Percentiles rank a stretch among this genome's conserved stretches.
Evolutionary conservation across 2,329 filamentous ascomycete species (phyloP).

Genomic region (Aureobasidium uvarum): DNA sequence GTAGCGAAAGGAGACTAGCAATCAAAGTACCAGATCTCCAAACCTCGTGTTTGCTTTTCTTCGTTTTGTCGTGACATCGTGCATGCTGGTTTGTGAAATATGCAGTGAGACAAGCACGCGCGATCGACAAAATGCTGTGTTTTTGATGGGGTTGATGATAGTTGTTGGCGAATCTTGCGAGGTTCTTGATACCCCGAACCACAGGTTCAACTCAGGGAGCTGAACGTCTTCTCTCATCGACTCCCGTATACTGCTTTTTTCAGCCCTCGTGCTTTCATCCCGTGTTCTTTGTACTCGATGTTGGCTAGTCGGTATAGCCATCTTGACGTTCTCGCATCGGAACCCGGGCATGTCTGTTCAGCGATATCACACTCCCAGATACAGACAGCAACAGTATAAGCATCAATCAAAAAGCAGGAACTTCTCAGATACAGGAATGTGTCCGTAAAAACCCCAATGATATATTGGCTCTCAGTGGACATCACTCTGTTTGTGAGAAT

Average conservation of each 20-base stretch:
- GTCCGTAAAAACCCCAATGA: too few species aligned
- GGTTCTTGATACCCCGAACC: neutral
- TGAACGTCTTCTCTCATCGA: neutral
- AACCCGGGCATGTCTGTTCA: neutral
- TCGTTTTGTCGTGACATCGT: neutral
- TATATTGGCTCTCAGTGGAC: neutral
- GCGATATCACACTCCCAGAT: neutral
- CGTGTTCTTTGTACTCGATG: neutral
- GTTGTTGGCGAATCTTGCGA: neutral
- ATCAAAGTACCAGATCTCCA: neutral
- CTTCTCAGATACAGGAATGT: neutral
- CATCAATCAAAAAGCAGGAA: neutral
- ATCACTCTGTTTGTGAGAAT: too few species aligned
- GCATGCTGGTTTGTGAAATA: neutral
- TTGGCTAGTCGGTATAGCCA: neutral
- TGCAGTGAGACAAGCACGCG: neutral
- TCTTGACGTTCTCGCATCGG: neutral
- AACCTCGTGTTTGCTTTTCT: neutral
- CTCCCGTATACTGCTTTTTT: neutral
- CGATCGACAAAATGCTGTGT: neutral
- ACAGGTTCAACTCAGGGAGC: neutral
- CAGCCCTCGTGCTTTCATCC: neutral
- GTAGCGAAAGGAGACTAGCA: neutral
- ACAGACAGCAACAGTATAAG: neutral
- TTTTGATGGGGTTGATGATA: neutral